Conservation (phyloP, 179 eudicot species). For the Spergularia azorica region DNA sequence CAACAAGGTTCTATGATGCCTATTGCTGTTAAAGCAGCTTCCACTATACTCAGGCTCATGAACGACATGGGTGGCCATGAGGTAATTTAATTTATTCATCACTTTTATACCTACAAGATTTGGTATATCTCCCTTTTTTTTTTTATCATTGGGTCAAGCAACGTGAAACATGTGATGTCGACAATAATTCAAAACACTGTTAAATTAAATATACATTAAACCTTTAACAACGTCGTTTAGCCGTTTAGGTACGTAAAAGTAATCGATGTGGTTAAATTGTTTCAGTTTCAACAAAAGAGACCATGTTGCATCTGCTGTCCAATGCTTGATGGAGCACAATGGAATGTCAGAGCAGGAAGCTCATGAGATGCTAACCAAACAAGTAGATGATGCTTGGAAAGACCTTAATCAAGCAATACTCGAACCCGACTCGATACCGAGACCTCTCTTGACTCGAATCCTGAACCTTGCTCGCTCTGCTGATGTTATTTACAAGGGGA, state of each 20-base stretch:
- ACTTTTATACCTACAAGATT: too few species aligned
- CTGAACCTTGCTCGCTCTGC: slow-evolving; percentile 25
- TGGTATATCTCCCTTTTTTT: too few species aligned
- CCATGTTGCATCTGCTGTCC: slow-evolving; percentile 41
- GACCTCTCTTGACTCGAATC: slow-evolving; percentile 14
- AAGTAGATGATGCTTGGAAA: slow-evolving; percentile 37
- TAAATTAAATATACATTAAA: too few species aligned
- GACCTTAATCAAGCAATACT: slow-evolving; percentile 36
- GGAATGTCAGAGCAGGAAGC: slow-evolving; percentile 32
- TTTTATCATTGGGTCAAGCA: too few species aligned
- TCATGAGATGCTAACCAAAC: slow-evolving; percentile 12
- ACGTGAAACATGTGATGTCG: too few species aligned
- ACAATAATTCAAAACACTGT: too few species aligned
- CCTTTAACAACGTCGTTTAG: too few species aligned
- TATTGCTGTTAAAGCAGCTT: slow-evolving; percentile 13
- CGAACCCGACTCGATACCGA: slow-evolving; percentile 21
- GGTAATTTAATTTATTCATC: slow-evolving; percentile 13
- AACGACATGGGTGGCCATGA: slow-evolving; percentile 31
- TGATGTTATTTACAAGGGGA: slow-evolving; percentile 20
- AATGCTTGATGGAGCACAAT: slow-evolving; percentile 34
- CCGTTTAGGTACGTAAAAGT: too few species aligned
- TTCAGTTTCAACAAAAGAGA: slow-evolving; percentile 35
- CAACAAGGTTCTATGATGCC: slow-evolving; percentile 36
- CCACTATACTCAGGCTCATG: slow-evolving; percentile 26
- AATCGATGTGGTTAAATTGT: neutral